A percentile compares a stretch with the other conserved stretches of the same genome.
Evolutionary conservation across 73 alveolate genomes (phyloP).

Genomic region (Paramecium octaurelia): DNA sequence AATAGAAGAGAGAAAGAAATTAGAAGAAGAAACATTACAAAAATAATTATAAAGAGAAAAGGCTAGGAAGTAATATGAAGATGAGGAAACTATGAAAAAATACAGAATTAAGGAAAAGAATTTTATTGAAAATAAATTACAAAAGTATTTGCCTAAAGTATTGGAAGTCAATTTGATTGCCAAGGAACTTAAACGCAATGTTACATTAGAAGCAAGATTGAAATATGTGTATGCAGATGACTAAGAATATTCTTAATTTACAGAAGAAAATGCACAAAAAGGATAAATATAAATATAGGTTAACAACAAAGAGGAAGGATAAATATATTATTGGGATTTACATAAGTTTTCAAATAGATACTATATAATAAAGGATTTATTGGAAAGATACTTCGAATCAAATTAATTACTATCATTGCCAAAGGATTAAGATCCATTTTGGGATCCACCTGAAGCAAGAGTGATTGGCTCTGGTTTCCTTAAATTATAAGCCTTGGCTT

Average conservation of each 20-base stretch:
- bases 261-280: constrained; percentile 12
- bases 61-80: constrained; percentile 25
- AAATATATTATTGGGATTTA: constrained; percentile 81
- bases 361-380: constrained; percentile 84
- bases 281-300: constrained; percentile 69
- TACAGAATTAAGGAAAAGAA: constrained; percentile 48
- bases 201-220: constrained; percentile 57
- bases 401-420: constrained; percentile 27
- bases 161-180: constrained; percentile 75
- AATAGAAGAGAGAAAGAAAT: constrained; percentile 17
- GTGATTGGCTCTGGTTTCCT: constrained; percentile 85
- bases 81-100: constrained; percentile 48
- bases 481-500: constrained; percentile 87
- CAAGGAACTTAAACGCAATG: constrained; percentile 72
- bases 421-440: constrained; percentile 90
- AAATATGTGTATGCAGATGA: constrained; percentile 62
- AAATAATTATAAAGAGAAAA: constrained; percentile 48
- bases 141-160: constrained; percentile 66
- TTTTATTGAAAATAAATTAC: constrained; percentile 45
- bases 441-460: constrained; percentile 88
- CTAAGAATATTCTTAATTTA: constrained; percentile 63
- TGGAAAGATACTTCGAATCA: constrained; percentile 81
- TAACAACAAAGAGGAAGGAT: constrained; percentile 88
- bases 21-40: constrained; percentile 35
- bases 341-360: constrained; percentile 87